Percentiles rank a stretch among this genome's conserved stretches.
Evolutionary conservation across 805 yeast species (phyloP).

Genomic region (Schwanniomyces yamadae): DNA sequence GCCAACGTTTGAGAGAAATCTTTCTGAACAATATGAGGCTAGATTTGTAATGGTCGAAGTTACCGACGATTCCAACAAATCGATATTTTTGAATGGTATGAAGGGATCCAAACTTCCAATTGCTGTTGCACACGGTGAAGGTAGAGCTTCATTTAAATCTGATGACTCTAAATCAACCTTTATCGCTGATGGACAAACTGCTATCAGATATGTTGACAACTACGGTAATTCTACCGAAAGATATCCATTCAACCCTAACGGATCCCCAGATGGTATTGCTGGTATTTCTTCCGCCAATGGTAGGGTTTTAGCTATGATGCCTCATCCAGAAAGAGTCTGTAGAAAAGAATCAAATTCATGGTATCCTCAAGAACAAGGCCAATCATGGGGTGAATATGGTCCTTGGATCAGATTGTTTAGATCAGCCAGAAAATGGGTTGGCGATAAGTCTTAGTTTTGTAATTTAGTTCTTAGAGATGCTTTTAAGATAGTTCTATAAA

Average conservation of each 20-base stretch:
- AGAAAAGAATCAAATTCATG: slow-evolving; percentile 88
- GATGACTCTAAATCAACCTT: slow-evolving; percentile 47
- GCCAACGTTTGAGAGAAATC: slow-evolving; percentile 93
- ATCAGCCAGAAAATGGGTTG: slow-evolving; percentile 94
- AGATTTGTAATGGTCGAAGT: slow-evolving; percentile 89
- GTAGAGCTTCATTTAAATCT: slow-evolving; percentile 72
- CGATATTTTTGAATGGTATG: slow-evolving; percentile 84
- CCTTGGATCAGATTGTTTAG: slow-evolving; percentile 95
- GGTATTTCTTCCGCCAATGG: slow-evolving; percentile 91
- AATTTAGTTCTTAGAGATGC: background rate
- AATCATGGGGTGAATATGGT: slow-evolving; percentile 77
- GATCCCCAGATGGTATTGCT: slow-evolving; percentile 89
- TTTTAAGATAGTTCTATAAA: background rate
- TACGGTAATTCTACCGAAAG: slow-evolving; percentile 78
- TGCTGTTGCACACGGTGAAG: slow-evolving; percentile 99
- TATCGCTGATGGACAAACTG: slow-evolving; percentile 52
- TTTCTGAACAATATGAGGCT: slow-evolving; percentile 94
- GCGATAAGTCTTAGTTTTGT: slow-evolving; percentile 25
- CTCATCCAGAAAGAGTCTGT: slow-evolving; percentile 95
- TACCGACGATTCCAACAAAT: slow-evolving; percentile 49
- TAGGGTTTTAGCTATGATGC: slow-evolving; percentile 97
- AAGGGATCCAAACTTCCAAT: slow-evolving; percentile 91
- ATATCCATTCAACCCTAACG: slow-evolving; percentile 96
- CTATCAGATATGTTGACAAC: slow-evolving; percentile 85
- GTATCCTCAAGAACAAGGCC: slow-evolving; percentile 64